Conservation (phyloP, 2,329 filamentous ascomycete genomes). For the Raffaelea ambrosiae region DNA sequence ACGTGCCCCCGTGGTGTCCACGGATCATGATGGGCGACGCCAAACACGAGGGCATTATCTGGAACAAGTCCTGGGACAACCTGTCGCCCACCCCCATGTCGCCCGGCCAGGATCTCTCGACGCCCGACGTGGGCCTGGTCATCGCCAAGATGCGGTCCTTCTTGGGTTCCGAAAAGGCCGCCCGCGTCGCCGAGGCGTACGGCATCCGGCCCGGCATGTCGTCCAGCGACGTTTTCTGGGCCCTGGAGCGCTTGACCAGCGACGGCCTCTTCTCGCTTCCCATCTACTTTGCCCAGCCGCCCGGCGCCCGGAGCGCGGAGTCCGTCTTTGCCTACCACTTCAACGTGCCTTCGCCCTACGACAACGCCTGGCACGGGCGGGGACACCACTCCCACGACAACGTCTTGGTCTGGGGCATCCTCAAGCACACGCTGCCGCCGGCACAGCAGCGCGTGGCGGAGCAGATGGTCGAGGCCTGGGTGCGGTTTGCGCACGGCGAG, state of each 20-base stretch:
- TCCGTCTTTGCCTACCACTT: constrained; percentile 14
- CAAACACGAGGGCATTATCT: constrained; percentile 15
- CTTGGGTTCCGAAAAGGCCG: constrained; percentile 2
- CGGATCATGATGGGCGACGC: constrained; percentile 15
- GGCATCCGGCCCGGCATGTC: constrained; percentile 1
- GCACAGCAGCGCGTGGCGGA: constrained; percentile 2
- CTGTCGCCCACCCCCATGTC: too few species aligned
- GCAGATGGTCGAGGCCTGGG: constrained; percentile 6
- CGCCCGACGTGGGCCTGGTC: background rate
- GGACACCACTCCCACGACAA: constrained; percentile 15
- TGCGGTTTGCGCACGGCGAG: constrained; percentile 10
- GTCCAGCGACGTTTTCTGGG: constrained; percentile 8
- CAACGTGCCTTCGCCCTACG: constrained; percentile 14
- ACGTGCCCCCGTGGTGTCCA: constrained; percentile 6
- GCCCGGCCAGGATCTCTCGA: too few species aligned
- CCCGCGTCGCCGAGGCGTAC: constrained; percentile 1
- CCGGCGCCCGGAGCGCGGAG: background rate
- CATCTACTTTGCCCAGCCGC: constrained; percentile 6
- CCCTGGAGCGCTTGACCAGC: constrained; percentile 10
- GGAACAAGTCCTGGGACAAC: constrained; percentile 14
- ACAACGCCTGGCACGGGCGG: constrained; percentile 15
- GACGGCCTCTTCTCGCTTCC: too few species aligned
- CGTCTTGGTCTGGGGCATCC: constrained; percentile 12
- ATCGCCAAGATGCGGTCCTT: constrained; percentile 5
- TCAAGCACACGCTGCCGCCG: constrained; percentile 7